Evolutionary conservation across 2,329 filamentous ascomycete species (phyloP).

Genomic region (Hyphodiscus sp.): DNA sequence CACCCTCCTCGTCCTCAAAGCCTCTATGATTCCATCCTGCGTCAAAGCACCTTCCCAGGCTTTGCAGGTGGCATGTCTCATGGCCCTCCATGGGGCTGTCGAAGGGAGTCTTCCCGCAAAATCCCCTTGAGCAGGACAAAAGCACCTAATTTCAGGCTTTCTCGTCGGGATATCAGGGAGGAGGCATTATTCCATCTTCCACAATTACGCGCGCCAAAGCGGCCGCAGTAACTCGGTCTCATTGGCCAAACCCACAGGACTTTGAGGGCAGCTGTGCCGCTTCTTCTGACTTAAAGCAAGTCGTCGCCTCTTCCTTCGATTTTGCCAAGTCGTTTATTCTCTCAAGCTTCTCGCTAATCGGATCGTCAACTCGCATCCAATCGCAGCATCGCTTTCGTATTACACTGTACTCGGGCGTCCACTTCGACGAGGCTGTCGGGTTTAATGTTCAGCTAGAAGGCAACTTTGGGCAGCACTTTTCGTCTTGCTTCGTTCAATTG

Average conservation of each 20-base stretch:
- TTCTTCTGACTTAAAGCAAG: neutral
- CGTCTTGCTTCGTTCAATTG: too few species aligned
- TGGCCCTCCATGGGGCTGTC: neutral
- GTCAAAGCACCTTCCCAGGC: neutral
- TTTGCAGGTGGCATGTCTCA: neutral
- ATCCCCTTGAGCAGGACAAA: neutral
- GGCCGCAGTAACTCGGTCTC: neutral
- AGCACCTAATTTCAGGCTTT: neutral
- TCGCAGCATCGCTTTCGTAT: neutral
- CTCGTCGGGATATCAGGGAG: neutral
- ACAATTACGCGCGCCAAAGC: neutral
- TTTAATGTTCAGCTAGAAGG: too few species aligned
- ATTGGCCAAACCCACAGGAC: neutral
- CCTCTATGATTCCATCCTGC: neutral
- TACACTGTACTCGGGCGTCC: neutral
- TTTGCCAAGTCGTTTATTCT: neutral
- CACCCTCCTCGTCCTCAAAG: neutral
- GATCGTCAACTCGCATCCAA: neutral
- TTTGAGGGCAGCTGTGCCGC: neutral
- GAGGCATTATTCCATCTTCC: neutral
- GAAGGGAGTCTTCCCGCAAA: neutral
- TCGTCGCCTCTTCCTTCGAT: neutral
- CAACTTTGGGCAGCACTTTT: neutral
- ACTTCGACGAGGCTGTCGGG: neutral
- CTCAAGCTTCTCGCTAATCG: neutral